Evolutionary conservation across 2,329 filamentous ascomycete species (phyloP).

Genomic region (Hypoxylon sp.): DNA sequence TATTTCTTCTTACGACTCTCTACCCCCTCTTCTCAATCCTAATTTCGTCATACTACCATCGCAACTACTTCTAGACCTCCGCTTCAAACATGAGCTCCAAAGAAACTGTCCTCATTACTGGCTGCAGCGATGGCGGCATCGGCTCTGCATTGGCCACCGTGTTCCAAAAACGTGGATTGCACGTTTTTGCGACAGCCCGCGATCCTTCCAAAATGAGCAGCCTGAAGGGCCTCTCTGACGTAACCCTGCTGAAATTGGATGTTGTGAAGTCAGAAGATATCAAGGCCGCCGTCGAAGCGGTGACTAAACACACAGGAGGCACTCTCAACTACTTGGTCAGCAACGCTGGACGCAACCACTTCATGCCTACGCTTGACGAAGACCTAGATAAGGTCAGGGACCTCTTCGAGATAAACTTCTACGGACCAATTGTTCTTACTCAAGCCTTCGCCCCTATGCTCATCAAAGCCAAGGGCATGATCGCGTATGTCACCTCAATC

Average conservation of each 20-base stretch:
- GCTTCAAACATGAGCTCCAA: constrained; percentile 30
- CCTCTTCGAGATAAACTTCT: constrained; percentile 54
- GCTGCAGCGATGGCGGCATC: constrained; percentile 52
- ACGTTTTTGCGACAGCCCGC: constrained; percentile 51
- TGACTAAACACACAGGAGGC: constrained; percentile 44
- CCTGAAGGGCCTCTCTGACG: constrained; percentile 44
- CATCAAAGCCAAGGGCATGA: constrained; percentile 51
- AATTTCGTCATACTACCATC: background rate
- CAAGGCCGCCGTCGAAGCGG: constrained; percentile 41
- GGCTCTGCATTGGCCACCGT: constrained; percentile 47
- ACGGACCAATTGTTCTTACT: constrained; percentile 51
- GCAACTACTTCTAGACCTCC: background rate
- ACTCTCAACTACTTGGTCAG: constrained; percentile 49
- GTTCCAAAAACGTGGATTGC: constrained; percentile 47
- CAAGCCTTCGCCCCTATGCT: constrained; percentile 51
- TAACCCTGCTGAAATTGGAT: constrained; percentile 48
- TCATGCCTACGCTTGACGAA: constrained; percentile 51
- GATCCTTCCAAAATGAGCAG: constrained; percentile 43
- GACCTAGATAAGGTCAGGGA: constrained; percentile 41
- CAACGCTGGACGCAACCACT: constrained; percentile 51
- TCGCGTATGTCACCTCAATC: constrained; percentile 49
- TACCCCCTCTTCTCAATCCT: background rate
- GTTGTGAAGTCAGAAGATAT: constrained; percentile 46
- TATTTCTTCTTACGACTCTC: background rate
- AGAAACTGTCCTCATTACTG: constrained; percentile 51